Evolutionary conservation across 2,329 filamentous ascomycete genomes (phyloP).

Genomic region (Pseudovirgaria hyperparasitica): DNA sequence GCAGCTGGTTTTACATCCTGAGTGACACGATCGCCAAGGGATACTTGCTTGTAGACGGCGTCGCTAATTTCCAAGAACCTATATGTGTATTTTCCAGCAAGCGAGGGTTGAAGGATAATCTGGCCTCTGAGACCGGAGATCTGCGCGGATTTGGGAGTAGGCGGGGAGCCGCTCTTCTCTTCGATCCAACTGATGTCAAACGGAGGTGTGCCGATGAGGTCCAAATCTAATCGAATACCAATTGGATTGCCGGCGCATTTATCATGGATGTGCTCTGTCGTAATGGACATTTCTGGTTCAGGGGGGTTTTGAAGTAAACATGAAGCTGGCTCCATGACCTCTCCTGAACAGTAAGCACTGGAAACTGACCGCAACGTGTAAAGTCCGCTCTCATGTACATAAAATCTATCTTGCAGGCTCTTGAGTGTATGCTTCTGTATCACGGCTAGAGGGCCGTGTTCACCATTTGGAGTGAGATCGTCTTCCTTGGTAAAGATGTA

Average conservation of each 20-base stretch:
- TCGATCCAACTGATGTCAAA: conserved; percentile 74
- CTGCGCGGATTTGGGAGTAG: conserved; percentile 37
- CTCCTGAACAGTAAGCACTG: conserved; percentile 71
- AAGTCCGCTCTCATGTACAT: conserved; percentile 65
- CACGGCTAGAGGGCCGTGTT: conserved; percentile 46
- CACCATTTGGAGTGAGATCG: conserved; percentile 54
- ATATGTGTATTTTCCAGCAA: conserved; percentile 79
- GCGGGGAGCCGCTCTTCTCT: conserved; percentile 41
- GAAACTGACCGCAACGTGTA: conserved; percentile 74
- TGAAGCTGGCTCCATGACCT: conserved; percentile 87
- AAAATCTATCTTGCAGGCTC: conserved; percentile 48
- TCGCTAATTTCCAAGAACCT: conserved; percentile 73
- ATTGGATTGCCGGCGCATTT: conserved; percentile 92
- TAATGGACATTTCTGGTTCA: conserved; percentile 64
- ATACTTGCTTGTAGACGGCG: conserved; percentile 54
- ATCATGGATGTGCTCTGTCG: conserved; percentile 73
- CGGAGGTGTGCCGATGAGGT: conserved; percentile 83
- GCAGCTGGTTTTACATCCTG: conserved; percentile 91
- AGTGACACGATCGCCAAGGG: conserved; percentile 47
- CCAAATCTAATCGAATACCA: conserved; percentile 75
- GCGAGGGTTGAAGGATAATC: conserved; percentile 66
- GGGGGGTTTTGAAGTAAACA: conserved; percentile 85
- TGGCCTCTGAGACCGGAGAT: conserved; percentile 69
- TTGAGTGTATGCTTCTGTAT: conserved; percentile 48
- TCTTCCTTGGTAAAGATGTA: conserved; percentile 74